These are phyloP conservation scores for Lithospermum erythrorhizon DNA, from an alignment of 257 asterid genomes.

Conservation along the genomic window DNA sequence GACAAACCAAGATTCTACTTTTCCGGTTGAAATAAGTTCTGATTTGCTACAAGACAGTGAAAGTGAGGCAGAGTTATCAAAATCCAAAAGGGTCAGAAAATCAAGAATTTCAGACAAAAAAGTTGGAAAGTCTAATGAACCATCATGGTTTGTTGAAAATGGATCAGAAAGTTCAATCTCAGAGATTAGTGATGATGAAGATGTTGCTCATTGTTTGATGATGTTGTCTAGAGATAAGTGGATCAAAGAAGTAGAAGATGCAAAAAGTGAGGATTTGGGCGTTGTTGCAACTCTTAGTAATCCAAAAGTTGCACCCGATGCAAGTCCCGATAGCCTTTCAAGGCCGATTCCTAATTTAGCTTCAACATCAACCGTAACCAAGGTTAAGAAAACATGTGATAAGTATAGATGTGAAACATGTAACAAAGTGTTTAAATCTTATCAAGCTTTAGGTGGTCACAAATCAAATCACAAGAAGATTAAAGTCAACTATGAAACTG, in stretches of 20 bases:
- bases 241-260: constrained; percentile 20
- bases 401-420: constrained; percentile 74
- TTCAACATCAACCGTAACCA: constrained; percentile 11
- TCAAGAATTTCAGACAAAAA: constrained; percentile 24
- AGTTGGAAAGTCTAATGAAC: constrained; percentile 13
- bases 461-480: constrained; percentile 83
- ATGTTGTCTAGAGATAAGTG: constrained; percentile 74
- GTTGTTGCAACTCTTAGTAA: not conserved
- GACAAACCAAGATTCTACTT: constrained; percentile 22
- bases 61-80: constrained; percentile 52
- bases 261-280: constrained; percentile 17
- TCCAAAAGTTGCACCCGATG: no score
- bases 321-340: no score
- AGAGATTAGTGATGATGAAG: constrained; percentile 56
- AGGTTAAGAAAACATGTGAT: constrained; percentile 29
- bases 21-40: constrained; percentile 14
- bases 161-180: constrained; percentile 64
- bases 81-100: constrained; percentile 37
- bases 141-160: constrained; percentile 19
- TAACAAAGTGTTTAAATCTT: constrained; percentile 52
- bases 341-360: no score
- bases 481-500: constrained; percentile 10
- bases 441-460: constrained; percentile 93
- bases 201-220: constrained; percentile 67
- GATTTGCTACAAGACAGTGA: constrained; percentile 39